These are phyloP conservation scores for Candida saitoana DNA, from an alignment of 805 yeast genomes.

Conservation along the genomic window DNA sequence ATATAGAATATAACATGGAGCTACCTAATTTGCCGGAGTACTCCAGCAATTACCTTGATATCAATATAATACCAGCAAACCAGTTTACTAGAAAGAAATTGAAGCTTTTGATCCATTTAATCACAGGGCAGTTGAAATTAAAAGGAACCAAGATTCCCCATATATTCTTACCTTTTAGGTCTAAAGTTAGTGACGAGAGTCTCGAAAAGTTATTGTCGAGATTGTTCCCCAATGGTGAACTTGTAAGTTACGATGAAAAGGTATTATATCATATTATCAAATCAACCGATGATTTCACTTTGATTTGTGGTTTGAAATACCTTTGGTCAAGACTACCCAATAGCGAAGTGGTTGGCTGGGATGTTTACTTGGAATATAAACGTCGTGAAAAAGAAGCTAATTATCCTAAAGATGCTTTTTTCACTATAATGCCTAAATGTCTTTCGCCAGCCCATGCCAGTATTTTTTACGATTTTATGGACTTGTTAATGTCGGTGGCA, in stretches of 20 bases:
- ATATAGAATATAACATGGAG: too few species aligned
- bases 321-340: constrained; percentile 84
- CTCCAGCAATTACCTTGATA: neutral
- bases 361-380: constrained; percentile 67
- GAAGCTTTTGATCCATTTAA: constrained; percentile 60
- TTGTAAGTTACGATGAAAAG: constrained; percentile 34
- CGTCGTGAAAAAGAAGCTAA: constrained; percentile 59
- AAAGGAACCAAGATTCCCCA: constrained; percentile 71
- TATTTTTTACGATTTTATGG: constrained; percentile 83
- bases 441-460: constrained; percentile 83
- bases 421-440: constrained; percentile 81
- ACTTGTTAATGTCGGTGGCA: constrained; percentile 69
- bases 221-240: constrained; percentile 56
- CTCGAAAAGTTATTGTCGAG: constrained; percentile 53
- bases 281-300: constrained; percentile 58
- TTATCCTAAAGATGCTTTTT: constrained; percentile 69
- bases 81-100: constrained; percentile 63
- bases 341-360: constrained; percentile 82
- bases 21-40: constrained; percentile 21
- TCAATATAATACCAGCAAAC: constrained; percentile 13
- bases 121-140: constrained; percentile 68
- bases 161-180: constrained; percentile 71
- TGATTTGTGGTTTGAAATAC: constrained; percentile 73
- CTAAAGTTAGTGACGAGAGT: constrained; percentile 58
- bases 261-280: constrained; percentile 41